Percentiles rank a stretch among this genome's conserved stretches.
Evolutionary conservation across 805 yeast genomes (phyloP).

Genomic region (Blastobotrys mokoenaii): DNA sequence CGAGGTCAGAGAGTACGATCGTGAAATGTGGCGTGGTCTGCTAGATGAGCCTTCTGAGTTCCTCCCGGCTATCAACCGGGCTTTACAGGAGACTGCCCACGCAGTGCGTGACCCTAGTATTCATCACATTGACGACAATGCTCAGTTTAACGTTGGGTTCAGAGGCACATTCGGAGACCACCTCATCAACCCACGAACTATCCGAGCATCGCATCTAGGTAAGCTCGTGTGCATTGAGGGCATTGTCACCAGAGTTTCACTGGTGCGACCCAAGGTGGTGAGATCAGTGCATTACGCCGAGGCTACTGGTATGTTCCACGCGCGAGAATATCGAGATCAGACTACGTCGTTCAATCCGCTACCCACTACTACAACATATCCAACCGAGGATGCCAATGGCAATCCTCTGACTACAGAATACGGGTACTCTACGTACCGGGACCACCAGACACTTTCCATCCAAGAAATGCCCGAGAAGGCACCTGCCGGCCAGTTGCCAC

Average conservation of each 20-base stretch:
- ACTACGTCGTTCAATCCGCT: conserved; percentile 84
- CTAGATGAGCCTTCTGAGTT: conserved; percentile 72
- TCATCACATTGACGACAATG: conserved; percentile 45
- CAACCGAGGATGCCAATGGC: conserved; percentile 88
- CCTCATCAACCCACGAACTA: conserved; percentile 78
- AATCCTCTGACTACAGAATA: conserved; percentile 83
- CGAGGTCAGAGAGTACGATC: conserved; percentile 78
- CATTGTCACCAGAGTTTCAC: conserved; percentile 86
- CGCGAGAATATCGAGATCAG: conserved; percentile 87
- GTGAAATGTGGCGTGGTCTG: conserved; percentile 67
- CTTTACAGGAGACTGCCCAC: conserved; percentile 69
- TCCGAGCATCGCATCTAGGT: conserved; percentile 68
- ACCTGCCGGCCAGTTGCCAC: conserved; percentile 95
- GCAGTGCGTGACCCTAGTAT: conserved; percentile 58
- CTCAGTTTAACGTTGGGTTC: conserved; percentile 66
- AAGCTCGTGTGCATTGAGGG: conserved; percentile 87
- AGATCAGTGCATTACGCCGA: conserved; percentile 92
- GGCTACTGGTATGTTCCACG: conserved; percentile 71
- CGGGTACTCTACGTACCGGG: conserved; percentile 86
- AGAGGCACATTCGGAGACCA: conserved; percentile 89
- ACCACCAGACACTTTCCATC: conserved; percentile 85
- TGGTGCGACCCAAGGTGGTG: conserved; percentile 86
- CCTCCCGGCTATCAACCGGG: conserved; percentile 83
- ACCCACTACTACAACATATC: conserved; percentile 77
- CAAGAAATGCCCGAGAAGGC: conserved; percentile 98